Evolutionary conservation across 2,329 filamentous ascomycete genomes (phyloP).

Genomic region (Phialophora chinensis): DNA sequence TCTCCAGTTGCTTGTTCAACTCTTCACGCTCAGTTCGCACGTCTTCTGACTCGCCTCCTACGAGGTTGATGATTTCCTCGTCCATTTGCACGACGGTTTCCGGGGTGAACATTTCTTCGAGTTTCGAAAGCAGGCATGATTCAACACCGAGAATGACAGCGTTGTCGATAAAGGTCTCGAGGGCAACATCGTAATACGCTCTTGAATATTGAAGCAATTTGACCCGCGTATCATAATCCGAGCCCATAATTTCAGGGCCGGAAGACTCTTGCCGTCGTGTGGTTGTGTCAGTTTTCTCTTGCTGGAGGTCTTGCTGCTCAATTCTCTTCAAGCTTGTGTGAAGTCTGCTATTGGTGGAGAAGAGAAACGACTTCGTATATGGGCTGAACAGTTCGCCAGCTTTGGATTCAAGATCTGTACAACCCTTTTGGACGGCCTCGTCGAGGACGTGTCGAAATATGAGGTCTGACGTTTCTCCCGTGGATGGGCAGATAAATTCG

Average conservation of each 20-base stretch:
- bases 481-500: constrained; percentile 20
- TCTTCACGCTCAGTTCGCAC: no score
- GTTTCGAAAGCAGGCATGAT: constrained; percentile 46
- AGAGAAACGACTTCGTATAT: constrained; percentile 34
- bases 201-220: constrained; percentile 39
- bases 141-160: constrained; percentile 47
- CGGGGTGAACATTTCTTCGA: constrained; percentile 46
- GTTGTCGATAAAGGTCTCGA: constrained; percentile 48
- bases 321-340: constrained; percentile 9
- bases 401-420: constrained; percentile 36
- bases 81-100: constrained; percentile 44
- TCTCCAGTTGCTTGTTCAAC: no score
- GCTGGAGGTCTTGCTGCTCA: constrained; percentile 9
- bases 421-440: constrained; percentile 31
- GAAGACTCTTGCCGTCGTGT: no score
- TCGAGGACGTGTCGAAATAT: constrained; percentile 38
- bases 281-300: constrained; percentile 16
- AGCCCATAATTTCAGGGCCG: constrained; percentile 10
- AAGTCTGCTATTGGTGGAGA: constrained; percentile 20
- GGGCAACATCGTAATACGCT: constrained; percentile 41
- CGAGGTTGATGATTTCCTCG: constrained; percentile 36
- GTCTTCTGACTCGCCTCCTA: constrained; percentile 38
- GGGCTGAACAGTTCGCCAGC: constrained; percentile 38
- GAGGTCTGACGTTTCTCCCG: constrained; percentile 17
- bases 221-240: constrained; percentile 26